Base-by-base conservation (phyloP, 257 asterid genomes). In the Leonotis leonurus region DNA sequence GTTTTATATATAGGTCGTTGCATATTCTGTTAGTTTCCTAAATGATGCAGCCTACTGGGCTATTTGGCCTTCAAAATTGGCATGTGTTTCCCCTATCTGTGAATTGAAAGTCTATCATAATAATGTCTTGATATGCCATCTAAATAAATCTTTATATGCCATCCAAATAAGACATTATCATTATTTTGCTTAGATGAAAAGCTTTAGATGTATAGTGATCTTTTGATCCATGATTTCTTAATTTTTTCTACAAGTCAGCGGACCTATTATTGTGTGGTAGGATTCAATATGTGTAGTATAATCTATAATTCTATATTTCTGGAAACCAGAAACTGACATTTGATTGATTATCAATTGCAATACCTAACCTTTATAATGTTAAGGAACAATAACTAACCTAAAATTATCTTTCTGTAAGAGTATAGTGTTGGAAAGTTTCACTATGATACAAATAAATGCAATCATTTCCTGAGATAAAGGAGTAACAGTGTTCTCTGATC, bases 401-500 rank as follows among this genome's bases (percentile, higher is more conserved):
- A 35, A 39, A 52, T 20, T 61, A 41, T 45, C 71, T 9, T 59
- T n/a, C 54, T 48, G 52, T 50, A 36, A 32, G 57, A 40, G 16
- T 59, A 18, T 59, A 64, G 30, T 57, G 56, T 64, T 63, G 70
- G 48, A 66, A 51, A 64, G 66, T 27, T 50, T 49, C 16, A 18
- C 62, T 35, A 17, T 44, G 25, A 20, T 67, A 41, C 49, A 46
- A 50, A 60, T 53, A 24, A 16, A 52, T 30, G 22, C 22, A 13
- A 20, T 51, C 53, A 48, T 24, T 71, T 65, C 3, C 40, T 51
- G 53, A 22, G 63, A 56, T 55, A 61, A 62, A 62, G 65, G 68
- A 75, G 72, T 76, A 46, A 64, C 49, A 68, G 20, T 68, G 67
- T 72, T 50, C 29, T 54, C 61, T 69, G 70, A 60, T 70, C 64